Conservation (phyloP, 306 rosid genomes). For the Leucaena leucocephala region DNA sequence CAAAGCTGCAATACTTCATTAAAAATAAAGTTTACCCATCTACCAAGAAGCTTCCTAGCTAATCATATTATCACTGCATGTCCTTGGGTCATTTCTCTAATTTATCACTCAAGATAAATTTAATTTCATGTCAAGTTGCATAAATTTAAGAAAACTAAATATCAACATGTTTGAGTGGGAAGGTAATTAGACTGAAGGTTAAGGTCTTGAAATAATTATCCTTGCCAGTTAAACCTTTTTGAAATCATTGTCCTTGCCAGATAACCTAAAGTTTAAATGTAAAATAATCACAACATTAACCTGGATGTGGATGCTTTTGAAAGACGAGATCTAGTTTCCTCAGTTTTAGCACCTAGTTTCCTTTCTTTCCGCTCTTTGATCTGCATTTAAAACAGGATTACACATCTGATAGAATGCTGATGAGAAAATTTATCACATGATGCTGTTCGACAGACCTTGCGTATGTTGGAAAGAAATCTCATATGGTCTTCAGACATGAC, state of each 20-base stretch:
- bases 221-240: no score
- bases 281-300: constrained; percentile 43
- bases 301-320: constrained; percentile 90
- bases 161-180: not conserved
- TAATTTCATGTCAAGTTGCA: not conserved
- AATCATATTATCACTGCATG: constrained; percentile 4
- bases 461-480: constrained; percentile 87
- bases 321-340: constrained; percentile 65
- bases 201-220: not conserved
- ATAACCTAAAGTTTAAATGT: not conserved
- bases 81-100: not conserved
- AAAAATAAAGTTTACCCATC: not conserved
- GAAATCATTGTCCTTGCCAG: not conserved
- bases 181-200: not conserved
- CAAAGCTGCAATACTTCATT: not conserved
- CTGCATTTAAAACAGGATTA: constrained; percentile 45
- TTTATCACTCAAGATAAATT: not conserved
- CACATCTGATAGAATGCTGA: not conserved
- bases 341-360: constrained; percentile 61
- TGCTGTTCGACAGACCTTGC: constrained; percentile 63
- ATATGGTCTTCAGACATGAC: constrained; percentile 88
- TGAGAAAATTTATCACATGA: not conserved
- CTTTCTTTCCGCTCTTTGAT: constrained; percentile 79
- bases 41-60: constrained; percentile 9
- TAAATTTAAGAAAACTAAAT: not conserved